Percentiles rank a stretch among this genome's conserved stretches.
Evolutionary conservation across 768 basidiomycete species (phyloP).

Genomic region (Pleurotus platypus): DNA sequence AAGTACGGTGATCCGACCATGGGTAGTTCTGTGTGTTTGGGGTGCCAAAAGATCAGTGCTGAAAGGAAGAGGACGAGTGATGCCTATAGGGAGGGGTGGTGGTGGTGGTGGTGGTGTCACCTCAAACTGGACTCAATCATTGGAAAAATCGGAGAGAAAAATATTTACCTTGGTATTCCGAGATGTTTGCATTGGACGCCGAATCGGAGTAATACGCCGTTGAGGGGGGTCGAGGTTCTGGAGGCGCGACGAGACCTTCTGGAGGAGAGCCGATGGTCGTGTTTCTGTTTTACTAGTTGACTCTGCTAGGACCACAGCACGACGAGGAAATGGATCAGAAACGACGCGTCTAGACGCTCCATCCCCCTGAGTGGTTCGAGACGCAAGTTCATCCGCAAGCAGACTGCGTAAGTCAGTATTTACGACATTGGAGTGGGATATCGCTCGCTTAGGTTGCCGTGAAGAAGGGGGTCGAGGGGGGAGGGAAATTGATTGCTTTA

Average conservation of each 20-base stretch:
- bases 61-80: conserved; percentile 32
- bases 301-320: not conserved
- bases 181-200: no score
- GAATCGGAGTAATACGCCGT: no score
- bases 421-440: conserved; percentile 15
- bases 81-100: conserved; percentile 25
- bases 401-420: conserved; percentile 17
- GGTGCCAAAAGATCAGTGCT: conserved; percentile 30
- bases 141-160: not conserved
- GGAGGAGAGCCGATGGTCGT: no score
- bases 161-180: no score
- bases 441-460: no score
- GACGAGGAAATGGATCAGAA: conserved; percentile 25
- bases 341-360: conserved; percentile 21
- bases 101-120: no score
- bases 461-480: no score
- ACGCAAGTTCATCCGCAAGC: conserved; percentile 15
- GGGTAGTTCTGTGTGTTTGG: conserved; percentile 42
- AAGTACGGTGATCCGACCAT: conserved; percentile 47
- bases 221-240: no score
- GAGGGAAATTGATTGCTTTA: not conserved
- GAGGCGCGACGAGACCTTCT: no score
- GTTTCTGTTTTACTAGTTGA: no score
- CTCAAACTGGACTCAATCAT: not conserved
- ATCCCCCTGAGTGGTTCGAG: conserved; percentile 1